Percentiles rank a stretch among this genome's conserved stretches.
Evolutionary conservation across 2,329 filamentous ascomycete genomes (phyloP).

Genomic region (Botrytis fragariae): DNA sequence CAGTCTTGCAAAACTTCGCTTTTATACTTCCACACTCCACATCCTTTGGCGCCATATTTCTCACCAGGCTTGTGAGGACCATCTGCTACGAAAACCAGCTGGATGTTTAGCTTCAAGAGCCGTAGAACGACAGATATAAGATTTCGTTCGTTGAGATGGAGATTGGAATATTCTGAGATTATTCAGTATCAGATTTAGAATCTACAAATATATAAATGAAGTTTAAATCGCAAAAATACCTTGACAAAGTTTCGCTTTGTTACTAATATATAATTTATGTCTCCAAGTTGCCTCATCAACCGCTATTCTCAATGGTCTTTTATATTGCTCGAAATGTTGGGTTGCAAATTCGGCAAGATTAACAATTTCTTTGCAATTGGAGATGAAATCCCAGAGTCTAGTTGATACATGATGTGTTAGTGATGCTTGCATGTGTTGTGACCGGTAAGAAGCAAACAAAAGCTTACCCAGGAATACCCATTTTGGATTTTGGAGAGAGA

Average conservation of each 20-base stretch:
- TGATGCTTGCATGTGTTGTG: neutral
- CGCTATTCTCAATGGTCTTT: constrained; percentile 74
- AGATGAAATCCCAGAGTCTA: constrained; percentile 21
- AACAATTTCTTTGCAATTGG: constrained; percentile 14
- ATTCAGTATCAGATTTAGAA: neutral
- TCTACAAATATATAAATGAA: neutral
- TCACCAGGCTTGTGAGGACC: constrained; percentile 73
- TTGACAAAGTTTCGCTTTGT: neutral
- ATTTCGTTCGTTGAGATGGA: constrained; percentile 17
- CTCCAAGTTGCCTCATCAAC: constrained; percentile 95
- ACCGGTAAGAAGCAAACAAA: neutral
- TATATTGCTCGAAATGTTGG: constrained; percentile 65
- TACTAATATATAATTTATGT: constrained; percentile 46
- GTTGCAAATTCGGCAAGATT: constrained; percentile 54
- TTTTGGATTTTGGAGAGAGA: neutral
- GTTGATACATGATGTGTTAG: neutral
- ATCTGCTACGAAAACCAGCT: constrained; percentile 84
- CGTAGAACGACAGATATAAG: constrained; percentile 82
- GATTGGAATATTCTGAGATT: neutral
- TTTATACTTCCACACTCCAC: constrained; percentile 8
- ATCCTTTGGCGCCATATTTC: constrained; percentile 1
- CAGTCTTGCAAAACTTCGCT: constrained; percentile 48
- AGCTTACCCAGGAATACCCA: constrained; percentile 10
- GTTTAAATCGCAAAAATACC: neutral
- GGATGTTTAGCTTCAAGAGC: constrained; percentile 68